These are phyloP conservation scores for Cytospora chrysosperma DNA, from an alignment of 2,329 filamentous ascomycete species.

Conservation along the genomic window DNA sequence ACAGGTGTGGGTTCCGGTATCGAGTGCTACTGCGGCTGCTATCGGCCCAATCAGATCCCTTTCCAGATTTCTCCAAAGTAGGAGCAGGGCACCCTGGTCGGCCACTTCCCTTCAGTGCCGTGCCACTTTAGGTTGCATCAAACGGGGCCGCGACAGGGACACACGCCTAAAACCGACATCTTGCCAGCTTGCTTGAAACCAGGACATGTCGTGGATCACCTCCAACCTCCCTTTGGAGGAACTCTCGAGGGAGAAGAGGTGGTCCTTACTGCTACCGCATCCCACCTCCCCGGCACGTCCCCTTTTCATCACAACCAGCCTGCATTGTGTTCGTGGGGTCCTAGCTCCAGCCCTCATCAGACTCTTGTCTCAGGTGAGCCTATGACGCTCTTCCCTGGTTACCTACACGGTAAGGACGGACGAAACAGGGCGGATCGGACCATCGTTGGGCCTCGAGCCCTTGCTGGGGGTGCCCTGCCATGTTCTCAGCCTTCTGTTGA, in stretches of 20 bases:
- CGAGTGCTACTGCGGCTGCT: conserved; percentile 6
- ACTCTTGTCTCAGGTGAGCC: conserved; percentile 11
- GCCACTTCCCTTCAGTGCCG: conserved; percentile 9
- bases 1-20: conserved; percentile 6
- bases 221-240: not conserved
- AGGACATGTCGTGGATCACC: not conserved
- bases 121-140: not conserved
- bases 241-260: not conserved
- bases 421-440: conserved; percentile 8
- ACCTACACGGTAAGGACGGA: no score
- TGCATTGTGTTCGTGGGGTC: not conserved
- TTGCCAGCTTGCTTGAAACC: not conserved
- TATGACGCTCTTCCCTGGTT: conserved; percentile 10
- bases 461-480: conserved; percentile 12
- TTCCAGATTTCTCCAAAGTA: not conserved
- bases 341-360: conserved; percentile 6
- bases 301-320: not conserved
- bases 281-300: not conserved
- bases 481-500: conserved; percentile 11
- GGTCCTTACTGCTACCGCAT: not conserved
- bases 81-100: not conserved
- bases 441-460: conserved; percentile 11
- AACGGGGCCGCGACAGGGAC: not conserved
- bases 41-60: conserved; percentile 11
- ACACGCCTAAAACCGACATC: not conserved